Evolutionary conservation across 2,329 filamentous ascomycete species (phyloP), one percentile per base, ranked within the genome.

Genomic region (Trichoderma sp.): DNA sequence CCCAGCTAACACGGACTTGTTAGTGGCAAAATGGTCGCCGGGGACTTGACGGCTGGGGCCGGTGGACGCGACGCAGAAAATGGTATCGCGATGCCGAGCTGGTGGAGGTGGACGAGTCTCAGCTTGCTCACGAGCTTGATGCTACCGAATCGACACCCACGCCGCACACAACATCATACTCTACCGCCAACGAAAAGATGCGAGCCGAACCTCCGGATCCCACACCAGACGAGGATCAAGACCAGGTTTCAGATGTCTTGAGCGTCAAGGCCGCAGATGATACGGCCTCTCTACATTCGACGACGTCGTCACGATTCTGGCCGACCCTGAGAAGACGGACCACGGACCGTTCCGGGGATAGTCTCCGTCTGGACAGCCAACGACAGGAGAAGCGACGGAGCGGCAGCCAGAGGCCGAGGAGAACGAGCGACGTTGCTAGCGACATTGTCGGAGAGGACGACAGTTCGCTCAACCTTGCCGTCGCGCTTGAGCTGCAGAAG

Each of bases 41-140:
- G 66, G 92, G 91, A 3, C 84, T 86, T 74, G 95, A 99, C 72
- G 92, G 93, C 61, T 99, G 95, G 95, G 91, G 91, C 47, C 88
- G 92, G 64, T 99, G 96, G 83, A 99, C 95, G 0, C 87, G 95
- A 15, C 87, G 95, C 24, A 82, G 95, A 68, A 97, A 98, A 78
- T 99, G 95, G 95, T 95, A 92, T 74, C 90, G 95, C 45, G 95
- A 98, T 74, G 95, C 95, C 10, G 95, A 99, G 78, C 85, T 99
- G 3, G 92, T 97, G 41, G 95, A 99, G 74, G 79, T 89, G 10
- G 78, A 80, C 21, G 74, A 74, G 72, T 43, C 67, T 2, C 66
- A 74, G 5, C 54, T 66, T 14, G 52, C 67, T 19, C 70, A 80
- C 58, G 80, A 82, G 67, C 74, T 80, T 34, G 79, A 64, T 24